Evolutionary conservation across 495 filamentous ascomycete species (phyloP).

Genomic region (Penicillium psychrofluorescens): DNA sequence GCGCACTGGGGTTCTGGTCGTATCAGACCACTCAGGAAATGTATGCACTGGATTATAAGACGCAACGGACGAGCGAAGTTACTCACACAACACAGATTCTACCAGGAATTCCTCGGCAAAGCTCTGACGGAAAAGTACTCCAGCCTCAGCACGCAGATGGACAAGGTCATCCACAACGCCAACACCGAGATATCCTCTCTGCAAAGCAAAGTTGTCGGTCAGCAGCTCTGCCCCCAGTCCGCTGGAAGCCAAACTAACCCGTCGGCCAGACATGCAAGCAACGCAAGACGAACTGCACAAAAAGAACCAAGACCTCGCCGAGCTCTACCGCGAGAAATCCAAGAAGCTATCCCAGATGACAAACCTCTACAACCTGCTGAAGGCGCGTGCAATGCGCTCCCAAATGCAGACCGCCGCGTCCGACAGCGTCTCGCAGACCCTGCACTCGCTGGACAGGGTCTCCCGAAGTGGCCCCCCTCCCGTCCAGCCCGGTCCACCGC

Average conservation of each 20-base stretch:
- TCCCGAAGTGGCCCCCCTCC: slow-evolving; percentile 7
- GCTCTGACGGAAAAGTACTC: slow-evolving; percentile 69
- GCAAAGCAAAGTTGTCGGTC: slow-evolving; percentile 52
- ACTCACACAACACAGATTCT: slow-evolving; percentile 46
- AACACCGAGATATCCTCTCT: slow-evolving; percentile 69
- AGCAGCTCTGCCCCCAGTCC: slow-evolving; percentile 4
- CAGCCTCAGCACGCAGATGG: slow-evolving; percentile 60
- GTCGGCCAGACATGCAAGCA: slow-evolving; percentile 50
- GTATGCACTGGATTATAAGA: slow-evolving; percentile 30
- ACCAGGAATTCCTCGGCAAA: slow-evolving; percentile 71
- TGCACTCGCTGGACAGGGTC: slow-evolving; percentile 27
- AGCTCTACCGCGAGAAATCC: slow-evolving; percentile 64
- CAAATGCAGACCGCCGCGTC: slow-evolving; percentile 65
- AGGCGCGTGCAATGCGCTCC: slow-evolving; percentile 61
- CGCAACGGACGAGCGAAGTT: no score
- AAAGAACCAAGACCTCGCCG: slow-evolving; percentile 69
- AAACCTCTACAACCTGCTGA: slow-evolving; percentile 78
- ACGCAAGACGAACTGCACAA: slow-evolving; percentile 60
- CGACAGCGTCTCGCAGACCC: slow-evolving; percentile 54
- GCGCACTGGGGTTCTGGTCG: slow-evolving; percentile 80
- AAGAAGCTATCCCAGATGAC: slow-evolving; percentile 70
- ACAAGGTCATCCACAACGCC: slow-evolving; percentile 74
- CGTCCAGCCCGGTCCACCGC: neutral
- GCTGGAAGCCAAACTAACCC: slow-evolving; percentile 1
- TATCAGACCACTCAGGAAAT: slow-evolving; percentile 92